phyloP scores from a whole-genome alignment of 805 yeast species.

The Ogataea paraovalis region DNA sequence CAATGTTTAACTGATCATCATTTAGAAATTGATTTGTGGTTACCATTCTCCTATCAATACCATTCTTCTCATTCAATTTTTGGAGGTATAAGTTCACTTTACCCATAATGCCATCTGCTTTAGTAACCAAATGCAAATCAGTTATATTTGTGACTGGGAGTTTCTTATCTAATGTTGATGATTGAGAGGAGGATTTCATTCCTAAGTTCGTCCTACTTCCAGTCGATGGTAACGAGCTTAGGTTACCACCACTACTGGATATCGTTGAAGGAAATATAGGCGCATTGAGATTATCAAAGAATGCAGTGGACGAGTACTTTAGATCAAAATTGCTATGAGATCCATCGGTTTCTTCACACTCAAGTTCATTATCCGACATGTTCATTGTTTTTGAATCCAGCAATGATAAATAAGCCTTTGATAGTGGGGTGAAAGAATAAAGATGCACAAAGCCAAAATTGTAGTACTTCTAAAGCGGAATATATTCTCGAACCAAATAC shows the following conservation, averaged over 20 bases:
- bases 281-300: background rate
- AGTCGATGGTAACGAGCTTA: background rate
- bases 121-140: too few relatives aligned
- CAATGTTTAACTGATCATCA: conserved; percentile 9
- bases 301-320: too few relatives aligned
- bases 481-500: too few relatives aligned
- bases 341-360: too few relatives aligned
- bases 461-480: too few relatives aligned
- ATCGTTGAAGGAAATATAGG: background rate
- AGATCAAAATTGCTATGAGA: too few relatives aligned
- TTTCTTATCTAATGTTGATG: background rate
- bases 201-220: background rate
- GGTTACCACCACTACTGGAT: too few relatives aligned
- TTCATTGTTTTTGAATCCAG: too few relatives aligned
- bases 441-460: too few relatives aligned
- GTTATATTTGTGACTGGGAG: background rate
- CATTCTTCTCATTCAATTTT: background rate
- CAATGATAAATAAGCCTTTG: too few relatives aligned
- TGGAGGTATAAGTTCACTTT: conserved; percentile 1
- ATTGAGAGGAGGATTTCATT: background rate
- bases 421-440: too few relatives aligned
- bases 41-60: background rate
- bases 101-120: background rate
- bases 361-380: too few relatives aligned
- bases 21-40: background rate